Base-by-base conservation (phyloP, 2,329 filamentous ascomycete genomes). In the Alternaria hordeiaustralica region DNA sequence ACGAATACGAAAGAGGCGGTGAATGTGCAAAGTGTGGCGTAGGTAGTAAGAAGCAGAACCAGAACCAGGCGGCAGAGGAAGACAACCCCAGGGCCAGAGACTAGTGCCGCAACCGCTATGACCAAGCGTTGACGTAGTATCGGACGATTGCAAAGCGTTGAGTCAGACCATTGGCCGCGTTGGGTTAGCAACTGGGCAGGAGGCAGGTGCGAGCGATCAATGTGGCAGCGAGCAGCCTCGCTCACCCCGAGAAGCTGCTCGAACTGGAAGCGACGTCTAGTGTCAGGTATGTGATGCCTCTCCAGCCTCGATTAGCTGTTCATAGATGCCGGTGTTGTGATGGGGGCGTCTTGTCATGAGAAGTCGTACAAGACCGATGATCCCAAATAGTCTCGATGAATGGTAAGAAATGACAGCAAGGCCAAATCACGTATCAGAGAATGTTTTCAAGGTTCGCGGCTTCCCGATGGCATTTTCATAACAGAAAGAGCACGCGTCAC, bases 401-500 rank as follows among this genome's bases (percentile, higher is more conserved):
- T 41, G 15, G 5, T n/a, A 15, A 41, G 2, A 4, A 4, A 0
- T 8, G 8, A 10, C 33, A 41, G 33, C 33, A n/a, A 1, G 33
- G 7, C 33, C n/a, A 5, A 5, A 10, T 1, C 0, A 0, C 30
- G 3, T 15, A 2, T 41, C 8, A n/a, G 33, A 8, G 7, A 10
- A n/a, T 10, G 1, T 7, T 41, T n/a, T 15, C 15, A 10, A 41
- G 33, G 33, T 41, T n/a, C 33, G 15, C 15, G 8, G 33, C 33
- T 41, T 41, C 33, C 15, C 8, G 7, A 41, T 41, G 33, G 15
- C 0, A 3, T 0, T 5, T 41, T 3, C 33, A 10, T 0, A n/a
- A 0, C 15, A 9, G 2, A 15, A 5, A 41, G 15, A 41, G 8
- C 33, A n/a, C 15, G 10, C 15, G 33, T 3, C 33, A 41, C 33